phyloP scores from a whole-genome alignment of 2,329 filamentous ascomycete species.

The Fonsecaea nubica region DNA sequence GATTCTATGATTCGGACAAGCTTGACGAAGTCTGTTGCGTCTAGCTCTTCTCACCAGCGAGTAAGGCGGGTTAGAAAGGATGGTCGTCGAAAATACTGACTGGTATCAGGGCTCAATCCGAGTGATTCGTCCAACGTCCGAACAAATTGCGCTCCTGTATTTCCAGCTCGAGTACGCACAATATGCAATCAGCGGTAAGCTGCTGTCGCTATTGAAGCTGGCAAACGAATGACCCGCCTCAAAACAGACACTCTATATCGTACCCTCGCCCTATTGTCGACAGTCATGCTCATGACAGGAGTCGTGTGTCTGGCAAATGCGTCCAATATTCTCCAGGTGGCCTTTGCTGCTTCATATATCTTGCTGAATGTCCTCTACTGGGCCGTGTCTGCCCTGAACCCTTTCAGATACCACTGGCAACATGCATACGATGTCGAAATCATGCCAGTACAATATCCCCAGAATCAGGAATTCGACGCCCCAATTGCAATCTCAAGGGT shows the following conservation, averaged over 20 bases:
- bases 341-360: conserved; percentile 65
- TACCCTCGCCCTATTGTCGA: conserved; percentile 63
- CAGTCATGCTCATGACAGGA: conserved; percentile 66
- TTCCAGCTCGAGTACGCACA: conserved; percentile 66
- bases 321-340: conserved; percentile 65
- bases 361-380: conserved; percentile 67
- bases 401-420: conserved; percentile 30
- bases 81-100: background rate
- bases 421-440: conserved; percentile 30
- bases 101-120: conserved; percentile 58
- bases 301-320: conserved; percentile 69
- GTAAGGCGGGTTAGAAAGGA: background rate
- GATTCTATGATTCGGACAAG: background rate
- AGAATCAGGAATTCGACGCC: conserved; percentile 8
- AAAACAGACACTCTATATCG: conserved; percentile 53
- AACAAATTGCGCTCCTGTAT: conserved; percentile 68
- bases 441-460: conserved; percentile 11
- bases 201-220: conserved; percentile 35
- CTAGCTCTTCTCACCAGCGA: background rate
- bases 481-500: background rate
- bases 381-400: conserved; percentile 53
- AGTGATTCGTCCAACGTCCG: conserved; percentile 63
- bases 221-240: conserved; percentile 34
- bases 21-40: background rate
- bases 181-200: conserved; percentile 55